Evolutionary conservation across 2,329 filamentous ascomycete species (phyloP).

Genomic region (Alternaria sp.): DNA sequence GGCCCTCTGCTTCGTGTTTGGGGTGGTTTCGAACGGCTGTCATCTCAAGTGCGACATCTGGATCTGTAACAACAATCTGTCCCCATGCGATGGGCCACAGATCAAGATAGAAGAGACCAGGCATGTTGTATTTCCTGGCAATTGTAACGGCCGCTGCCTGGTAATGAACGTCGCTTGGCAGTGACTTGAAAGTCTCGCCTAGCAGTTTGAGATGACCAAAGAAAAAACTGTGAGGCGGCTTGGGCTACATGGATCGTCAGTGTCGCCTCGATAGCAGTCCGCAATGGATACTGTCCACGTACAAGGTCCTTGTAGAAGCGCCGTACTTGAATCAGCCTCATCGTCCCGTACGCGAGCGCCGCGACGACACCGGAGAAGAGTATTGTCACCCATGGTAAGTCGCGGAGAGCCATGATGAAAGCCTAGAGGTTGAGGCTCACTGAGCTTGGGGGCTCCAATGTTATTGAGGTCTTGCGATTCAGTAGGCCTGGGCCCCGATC

Average conservation of each 20-base stretch:
- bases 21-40: slow-evolving; percentile 45
- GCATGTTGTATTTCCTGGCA: slow-evolving; percentile 46
- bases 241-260: slow-evolving; percentile 37
- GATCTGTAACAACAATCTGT: slow-evolving; percentile 48
- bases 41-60: slow-evolving; percentile 51
- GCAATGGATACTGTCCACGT: background rate
- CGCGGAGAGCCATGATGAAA: slow-evolving; percentile 9
- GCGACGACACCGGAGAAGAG: slow-evolving; percentile 19
- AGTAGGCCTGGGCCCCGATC: background rate
- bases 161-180: slow-evolving; percentile 49
- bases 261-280: background rate
- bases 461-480: background rate
- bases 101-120: slow-evolving; percentile 55
- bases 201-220: slow-evolving; percentile 54
- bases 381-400: slow-evolving; percentile 25
- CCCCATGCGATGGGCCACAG: slow-evolving; percentile 52
- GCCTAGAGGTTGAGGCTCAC: background rate
- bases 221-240: slow-evolving; percentile 53
- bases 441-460: background rate
- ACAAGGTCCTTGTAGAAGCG: slow-evolving; percentile 37
- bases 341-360: slow-evolving; percentile 26
- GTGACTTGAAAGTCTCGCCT: slow-evolving; percentile 42
- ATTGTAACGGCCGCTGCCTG: slow-evolving; percentile 48
- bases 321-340: slow-evolving; percentile 31
- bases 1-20: slow-evolving; percentile 36